phyloP scores from a whole-genome alignment of 2,329 filamentous ascomycete genomes.

The Trichoderma gracile region DNA sequence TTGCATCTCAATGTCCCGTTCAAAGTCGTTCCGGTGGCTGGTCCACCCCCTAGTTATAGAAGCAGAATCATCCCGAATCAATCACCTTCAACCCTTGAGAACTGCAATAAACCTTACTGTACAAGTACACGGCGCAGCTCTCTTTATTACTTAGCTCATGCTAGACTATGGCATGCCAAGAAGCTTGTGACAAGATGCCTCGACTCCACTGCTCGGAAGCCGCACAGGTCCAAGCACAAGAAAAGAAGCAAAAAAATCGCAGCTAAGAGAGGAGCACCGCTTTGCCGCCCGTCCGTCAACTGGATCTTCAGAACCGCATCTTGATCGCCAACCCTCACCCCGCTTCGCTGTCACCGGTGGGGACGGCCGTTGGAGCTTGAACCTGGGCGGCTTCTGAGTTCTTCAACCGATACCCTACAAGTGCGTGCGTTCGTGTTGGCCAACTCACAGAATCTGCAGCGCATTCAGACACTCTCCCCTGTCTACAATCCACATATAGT shows the following conservation, averaged over 20 bases:
- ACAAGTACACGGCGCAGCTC: neutral
- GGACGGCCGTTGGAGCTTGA: neutral
- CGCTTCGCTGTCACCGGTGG: conserved; percentile 7
- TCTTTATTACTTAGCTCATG: too few relatives aligned
- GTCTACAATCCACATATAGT: too few relatives aligned
- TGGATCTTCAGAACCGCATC: conserved; percentile 16
- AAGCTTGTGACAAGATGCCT: conserved; percentile 17
- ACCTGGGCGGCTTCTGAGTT: neutral
- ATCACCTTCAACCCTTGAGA: neutral
- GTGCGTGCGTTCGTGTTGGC: too few relatives aligned
- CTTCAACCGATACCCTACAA: too few relatives aligned
- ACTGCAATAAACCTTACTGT: neutral
- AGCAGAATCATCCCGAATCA: too few relatives aligned
- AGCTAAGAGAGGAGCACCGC: too few relatives aligned
- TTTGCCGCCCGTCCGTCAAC: conserved; percentile 5
- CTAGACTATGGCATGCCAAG: conserved; percentile 10
- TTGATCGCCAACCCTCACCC: conserved; percentile 24
- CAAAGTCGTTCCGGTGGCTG: too few relatives aligned
- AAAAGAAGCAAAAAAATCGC: neutral
- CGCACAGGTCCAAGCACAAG: conserved; percentile 7
- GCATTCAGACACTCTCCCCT: too few relatives aligned
- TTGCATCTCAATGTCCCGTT: too few relatives aligned
- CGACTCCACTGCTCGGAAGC: conserved; percentile 20
- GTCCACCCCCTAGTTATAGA: too few relatives aligned
- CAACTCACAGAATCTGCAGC: too few relatives aligned